These are phyloP conservation scores for Leptomonas pyrrhocoris DNA, from an alignment of 208 protist genomes.

Conservation along the genomic window DNA sequence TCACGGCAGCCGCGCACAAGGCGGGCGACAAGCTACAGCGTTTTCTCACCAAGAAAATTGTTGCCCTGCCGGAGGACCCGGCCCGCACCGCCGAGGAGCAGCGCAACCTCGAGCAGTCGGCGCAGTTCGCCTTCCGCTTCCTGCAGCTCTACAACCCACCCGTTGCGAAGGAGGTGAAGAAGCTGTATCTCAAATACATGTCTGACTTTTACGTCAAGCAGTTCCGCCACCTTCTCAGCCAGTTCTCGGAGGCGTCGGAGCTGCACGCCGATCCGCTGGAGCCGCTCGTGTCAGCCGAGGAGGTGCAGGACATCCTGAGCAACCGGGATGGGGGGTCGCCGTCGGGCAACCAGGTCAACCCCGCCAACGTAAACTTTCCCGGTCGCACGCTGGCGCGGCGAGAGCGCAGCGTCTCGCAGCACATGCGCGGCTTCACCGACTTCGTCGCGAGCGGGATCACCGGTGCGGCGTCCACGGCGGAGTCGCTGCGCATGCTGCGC, in stretches of 20 bases:
- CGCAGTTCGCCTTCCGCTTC: slow-evolving; percentile 77
- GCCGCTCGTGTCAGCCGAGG: slow-evolving; percentile 64
- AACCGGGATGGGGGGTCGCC: slow-evolving; percentile 71
- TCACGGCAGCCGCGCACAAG: slow-evolving; percentile 63
- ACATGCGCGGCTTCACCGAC: slow-evolving; percentile 52
- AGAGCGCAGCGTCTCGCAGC: slow-evolving; percentile 79
- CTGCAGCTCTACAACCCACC: slow-evolving; percentile 76
- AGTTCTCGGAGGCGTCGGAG: slow-evolving; percentile 54
- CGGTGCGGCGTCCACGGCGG: slow-evolving; percentile 11
- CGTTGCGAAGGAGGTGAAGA: slow-evolving; percentile 56
- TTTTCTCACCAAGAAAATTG: slow-evolving; percentile 63
- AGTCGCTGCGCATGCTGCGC: slow-evolving; percentile 41
- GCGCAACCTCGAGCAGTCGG: slow-evolving; percentile 57
- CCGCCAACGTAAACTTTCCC: slow-evolving; percentile 43
- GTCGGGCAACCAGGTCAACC: slow-evolving; percentile 57
- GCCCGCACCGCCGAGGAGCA: slow-evolving; percentile 51
- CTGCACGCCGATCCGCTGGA: slow-evolving; percentile 58
- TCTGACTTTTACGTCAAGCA: slow-evolving; percentile 50
- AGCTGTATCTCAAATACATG: slow-evolving; percentile 75
- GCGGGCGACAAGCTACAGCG: slow-evolving; percentile 84
- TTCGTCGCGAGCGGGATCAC: slow-evolving; percentile 5
- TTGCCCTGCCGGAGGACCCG: slow-evolving; percentile 44
- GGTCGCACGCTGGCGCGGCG: slow-evolving; percentile 50
- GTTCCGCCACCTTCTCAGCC: slow-evolving; percentile 39
- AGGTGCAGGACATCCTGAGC: slow-evolving; percentile 51